Percentiles rank a stretch among this genome's conserved stretches.
Evolutionary conservation across 2,329 filamentous ascomycete genomes (phyloP).

Genomic region (Xylariales sp.): DNA sequence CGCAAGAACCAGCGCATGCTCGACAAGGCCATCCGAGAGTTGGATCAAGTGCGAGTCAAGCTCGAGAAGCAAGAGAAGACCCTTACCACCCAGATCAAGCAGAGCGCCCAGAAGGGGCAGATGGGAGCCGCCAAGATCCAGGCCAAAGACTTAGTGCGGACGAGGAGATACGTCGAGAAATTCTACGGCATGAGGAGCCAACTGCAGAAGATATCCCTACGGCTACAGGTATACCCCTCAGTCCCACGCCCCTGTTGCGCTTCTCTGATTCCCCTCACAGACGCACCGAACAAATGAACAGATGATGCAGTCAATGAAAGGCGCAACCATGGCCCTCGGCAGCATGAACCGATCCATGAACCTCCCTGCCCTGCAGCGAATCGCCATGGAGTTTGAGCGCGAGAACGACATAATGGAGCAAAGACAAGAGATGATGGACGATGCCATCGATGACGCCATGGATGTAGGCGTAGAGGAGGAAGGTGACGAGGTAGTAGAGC

Average conservation of each 20-base stretch:
- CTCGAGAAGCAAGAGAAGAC: slow-evolving; percentile 99
- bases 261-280: slow-evolving; percentile 38
- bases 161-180: slow-evolving; percentile 91
- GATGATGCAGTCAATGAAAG: slow-evolving; percentile 99
- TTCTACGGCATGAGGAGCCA: slow-evolving; percentile 99
- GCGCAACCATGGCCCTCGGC: slow-evolving; percentile 83
- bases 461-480: slow-evolving; percentile 88
- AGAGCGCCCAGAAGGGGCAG: slow-evolving; percentile 95
- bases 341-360: slow-evolving; percentile 99
- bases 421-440: slow-evolving; percentile 99
- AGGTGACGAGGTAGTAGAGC: slow-evolving; percentile 93
- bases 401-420: slow-evolving; percentile 99
- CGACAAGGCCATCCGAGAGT: slow-evolving; percentile 93
- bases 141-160: slow-evolving; percentile 92
- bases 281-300: slow-evolving; percentile 98
- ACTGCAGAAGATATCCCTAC: slow-evolving; percentile 88
- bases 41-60: slow-evolving; percentile 92
- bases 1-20: slow-evolving; percentile 94
- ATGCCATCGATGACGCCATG: slow-evolving; percentile 95
- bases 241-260: not conserved
- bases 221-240: slow-evolving; percentile 68
- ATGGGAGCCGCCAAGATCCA: slow-evolving; percentile 99
- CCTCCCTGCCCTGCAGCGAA: slow-evolving; percentile 86
- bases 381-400: slow-evolving; percentile 98
- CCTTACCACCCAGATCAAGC: slow-evolving; percentile 91